Conservation (phyloP, 768 basidiomycete species). For the Pleurotus tuber-regium region DNA sequence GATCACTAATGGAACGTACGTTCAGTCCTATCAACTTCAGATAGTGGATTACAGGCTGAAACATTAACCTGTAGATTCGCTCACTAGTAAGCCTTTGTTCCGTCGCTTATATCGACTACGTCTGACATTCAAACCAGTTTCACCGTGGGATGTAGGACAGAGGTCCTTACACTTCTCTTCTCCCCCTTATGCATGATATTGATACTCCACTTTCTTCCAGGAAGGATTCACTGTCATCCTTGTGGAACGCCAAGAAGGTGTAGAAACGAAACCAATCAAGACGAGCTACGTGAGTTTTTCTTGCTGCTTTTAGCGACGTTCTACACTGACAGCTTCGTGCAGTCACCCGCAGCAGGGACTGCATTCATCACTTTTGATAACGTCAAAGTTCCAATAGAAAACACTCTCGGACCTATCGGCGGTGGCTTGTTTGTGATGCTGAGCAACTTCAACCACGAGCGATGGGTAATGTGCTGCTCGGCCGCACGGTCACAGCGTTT, state of each 20-base stretch:
- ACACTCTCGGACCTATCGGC: conserved; percentile 79
- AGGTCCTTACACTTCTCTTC: conserved; percentile 12
- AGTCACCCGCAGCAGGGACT: conserved; percentile 76
- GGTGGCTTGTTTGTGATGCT: conserved; percentile 37
- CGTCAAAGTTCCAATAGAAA: conserved; percentile 80
- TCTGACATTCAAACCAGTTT: conserved; percentile 38
- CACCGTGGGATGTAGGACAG: conserved; percentile 20
- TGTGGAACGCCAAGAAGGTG: conserved; percentile 77
- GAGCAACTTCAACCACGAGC: conserved; percentile 92
- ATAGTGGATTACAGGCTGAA: conserved; percentile 60
- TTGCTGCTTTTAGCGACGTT: conserved; percentile 3
- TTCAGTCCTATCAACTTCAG: conserved; percentile 62
- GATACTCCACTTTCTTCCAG: conserved; percentile 14
- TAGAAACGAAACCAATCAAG: conserved; percentile 85
- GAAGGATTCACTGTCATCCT: conserved; percentile 83
- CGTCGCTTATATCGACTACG: not conserved
- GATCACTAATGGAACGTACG: conserved; percentile 75
- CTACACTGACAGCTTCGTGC: conserved; percentile 1
- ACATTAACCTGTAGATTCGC: conserved; percentile 21
- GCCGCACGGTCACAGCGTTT: conserved; percentile 66
- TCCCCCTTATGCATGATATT: not conserved
- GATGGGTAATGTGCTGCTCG: conserved; percentile 86
- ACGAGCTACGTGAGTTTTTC: conserved; percentile 45
- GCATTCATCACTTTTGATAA: conserved; percentile 76
- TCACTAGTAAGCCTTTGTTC: conserved; percentile 32